Evolutionary conservation across 148 eudicot genomes (phyloP).

Genomic region (Dianthus caryophyllus): DNA sequence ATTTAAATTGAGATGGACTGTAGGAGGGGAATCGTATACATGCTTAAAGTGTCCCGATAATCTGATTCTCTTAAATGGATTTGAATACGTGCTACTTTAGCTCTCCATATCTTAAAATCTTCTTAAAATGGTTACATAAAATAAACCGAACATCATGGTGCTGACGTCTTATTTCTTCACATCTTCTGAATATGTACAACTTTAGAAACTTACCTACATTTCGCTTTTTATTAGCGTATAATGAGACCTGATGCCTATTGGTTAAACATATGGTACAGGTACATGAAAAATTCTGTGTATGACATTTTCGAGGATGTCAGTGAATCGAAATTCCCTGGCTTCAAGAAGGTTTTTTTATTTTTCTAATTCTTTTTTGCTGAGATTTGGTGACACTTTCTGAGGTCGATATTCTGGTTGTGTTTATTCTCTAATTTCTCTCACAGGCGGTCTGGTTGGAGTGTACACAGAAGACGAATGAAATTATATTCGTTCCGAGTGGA

Average conservation of each 20-base stretch:
- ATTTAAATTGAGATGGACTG: conserved; percentile 2
- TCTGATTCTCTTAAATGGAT: neutral
- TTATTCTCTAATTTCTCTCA: conserved; percentile 22
- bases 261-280: conserved; percentile 33
- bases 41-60: neutral
- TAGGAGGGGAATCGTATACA: neutral
- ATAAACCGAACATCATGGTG: neutral
- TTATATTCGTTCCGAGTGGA: conserved; percentile 97
- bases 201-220: neutral
- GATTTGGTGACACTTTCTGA: neutral
- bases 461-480: conserved; percentile 65
- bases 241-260: conserved; percentile 7
- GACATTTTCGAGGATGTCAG: conserved; percentile 72
- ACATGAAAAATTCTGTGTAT: conserved; percentile 73
- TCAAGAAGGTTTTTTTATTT: conserved; percentile 57
- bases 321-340: conserved; percentile 56
- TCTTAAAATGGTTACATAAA: neutral
- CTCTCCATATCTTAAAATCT: neutral
- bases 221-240: neutral
- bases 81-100: neutral
- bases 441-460: conserved; percentile 94
- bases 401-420: neutral
- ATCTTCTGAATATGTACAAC: too few species aligned
- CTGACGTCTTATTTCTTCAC: too few species aligned
- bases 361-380: conserved; percentile 4